phyloP scores from a whole-genome alignment of 148 eudicot species.

The Chenopodium album region DNA sequence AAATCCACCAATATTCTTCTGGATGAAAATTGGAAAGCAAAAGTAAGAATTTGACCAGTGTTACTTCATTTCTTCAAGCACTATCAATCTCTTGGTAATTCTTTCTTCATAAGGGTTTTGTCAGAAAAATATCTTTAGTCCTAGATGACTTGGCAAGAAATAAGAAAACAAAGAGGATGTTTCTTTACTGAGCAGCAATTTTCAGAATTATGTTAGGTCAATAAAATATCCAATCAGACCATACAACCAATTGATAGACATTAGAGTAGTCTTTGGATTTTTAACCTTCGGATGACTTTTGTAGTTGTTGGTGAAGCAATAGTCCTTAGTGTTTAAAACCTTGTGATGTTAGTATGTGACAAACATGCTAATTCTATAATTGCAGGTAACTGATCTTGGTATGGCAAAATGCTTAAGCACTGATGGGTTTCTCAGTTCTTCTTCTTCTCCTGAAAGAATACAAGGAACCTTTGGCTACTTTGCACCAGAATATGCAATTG shows the following conservation, averaged over 20 bases:
- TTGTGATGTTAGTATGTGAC: not conserved
- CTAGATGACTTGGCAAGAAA: not conserved
- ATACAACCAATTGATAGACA: not conserved
- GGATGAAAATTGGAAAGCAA: slow-evolving; percentile 82
- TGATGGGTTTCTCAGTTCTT: slow-evolving; percentile 67
- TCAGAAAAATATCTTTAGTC: not conserved
- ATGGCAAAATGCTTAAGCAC: slow-evolving; percentile 73
- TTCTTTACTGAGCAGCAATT: not conserved
- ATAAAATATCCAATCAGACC: not conserved
- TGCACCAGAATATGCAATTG: slow-evolving; percentile 92
- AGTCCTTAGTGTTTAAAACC: not conserved
- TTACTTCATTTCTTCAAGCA: not conserved
- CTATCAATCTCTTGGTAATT: not conserved
- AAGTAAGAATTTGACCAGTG: slow-evolving; percentile 41
- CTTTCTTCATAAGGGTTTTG: not conserved
- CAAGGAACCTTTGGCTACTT: slow-evolving; percentile 98
- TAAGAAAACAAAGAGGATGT: not conserved
- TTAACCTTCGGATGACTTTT: not conserved
- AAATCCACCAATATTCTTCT: slow-evolving; percentile 86
- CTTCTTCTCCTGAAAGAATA: slow-evolving; percentile 89
- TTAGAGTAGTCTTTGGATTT: not conserved
- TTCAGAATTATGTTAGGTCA: not conserved
- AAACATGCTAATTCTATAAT: not conserved
- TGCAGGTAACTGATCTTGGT: slow-evolving; percentile 96
- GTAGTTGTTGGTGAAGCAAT: not conserved